Base-by-base conservation (phyloP, 805 yeast species). In the Yamadazyma paraphyllophila region DNA sequence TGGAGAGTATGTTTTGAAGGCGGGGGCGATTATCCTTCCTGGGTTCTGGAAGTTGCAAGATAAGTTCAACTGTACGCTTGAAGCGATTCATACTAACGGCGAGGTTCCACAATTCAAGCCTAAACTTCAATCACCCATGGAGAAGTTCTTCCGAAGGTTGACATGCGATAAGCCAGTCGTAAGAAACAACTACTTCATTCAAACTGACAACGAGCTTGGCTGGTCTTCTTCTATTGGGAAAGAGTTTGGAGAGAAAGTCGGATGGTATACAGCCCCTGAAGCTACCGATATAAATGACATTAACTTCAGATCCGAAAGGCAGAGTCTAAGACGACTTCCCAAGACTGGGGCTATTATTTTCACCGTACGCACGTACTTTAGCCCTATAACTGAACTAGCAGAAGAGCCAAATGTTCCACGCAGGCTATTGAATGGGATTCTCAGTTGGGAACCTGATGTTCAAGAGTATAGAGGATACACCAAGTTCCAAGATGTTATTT, bases 1-100 rank as follows among this genome's bases (percentile, higher is more conserved):
- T 32, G 88, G 86, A 7, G 73, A 77, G 43, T 82, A 81, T 56
- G 65, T 65, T 29, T 66, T 83, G 44, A 77, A 75, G 53, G 82
- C 78, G 25, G 89, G 87, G 2, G 78, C 84, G 4, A 79, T 83
- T 41, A 66, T 80, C 56, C 68, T 83, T 38, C 83, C 89, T 2
- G 88, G 84, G 0, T 83, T 82, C 60, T 83, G 88, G 88, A 69
- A 86, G 57, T 70, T 83, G 35, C 71, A 64, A 43, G 88, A 83
- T 55, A 83, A 83, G 59, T 57, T 76, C 27, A 73, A 78, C 45
- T 62, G 76, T 62, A 81, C 85, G 13, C 62, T 83, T 36, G 65
- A 74, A 33, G 73, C 70, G 17, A 82, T 83, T 49, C 89, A 83
- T 58, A 78, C 83, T 8, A 65, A 77, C 36, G 88, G 87, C 24